These are phyloP conservation scores for Plasmodium berghei DNA, from an alignment of 169 alveolate genomes.

Conservation along the genomic window DNA sequence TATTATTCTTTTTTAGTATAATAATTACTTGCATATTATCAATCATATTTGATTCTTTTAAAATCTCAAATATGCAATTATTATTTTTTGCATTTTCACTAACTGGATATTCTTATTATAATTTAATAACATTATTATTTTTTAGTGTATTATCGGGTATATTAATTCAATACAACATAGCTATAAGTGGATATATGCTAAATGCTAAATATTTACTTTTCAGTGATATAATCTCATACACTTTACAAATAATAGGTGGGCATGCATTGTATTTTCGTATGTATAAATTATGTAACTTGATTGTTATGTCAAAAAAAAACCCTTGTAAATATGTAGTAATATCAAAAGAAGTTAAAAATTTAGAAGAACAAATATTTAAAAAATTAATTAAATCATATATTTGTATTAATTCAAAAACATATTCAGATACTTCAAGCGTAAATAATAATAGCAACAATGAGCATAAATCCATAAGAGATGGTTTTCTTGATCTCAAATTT, in stretches of 20 bases:
- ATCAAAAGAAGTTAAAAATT: conserved; percentile 75
- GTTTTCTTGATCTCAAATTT: neutral
- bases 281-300: conserved; percentile 77
- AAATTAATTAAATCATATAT: conserved; percentile 68
- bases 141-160: conserved; percentile 70
- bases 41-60: conserved; percentile 61
- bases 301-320: conserved; percentile 76
- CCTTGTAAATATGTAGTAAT: conserved; percentile 78
- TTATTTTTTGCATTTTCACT: conserved; percentile 72
- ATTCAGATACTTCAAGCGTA: conserved; percentile 32
- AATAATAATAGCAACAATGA: conserved; percentile 19
- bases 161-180: conserved; percentile 53
- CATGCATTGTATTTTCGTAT: conserved; percentile 72
- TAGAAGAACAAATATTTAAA: conserved; percentile 77
- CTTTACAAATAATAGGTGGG: conserved; percentile 78
- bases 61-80: conserved; percentile 77
- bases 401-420: conserved; percentile 49
- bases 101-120: conserved; percentile 80
- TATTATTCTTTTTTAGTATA: conserved; percentile 69
- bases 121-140: conserved; percentile 74
- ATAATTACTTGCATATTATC: conserved; percentile 67
- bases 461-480: conserved; percentile 4
- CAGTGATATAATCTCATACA: conserved; percentile 74
- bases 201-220: conserved; percentile 59
- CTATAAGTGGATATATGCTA: conserved; percentile 14